A percentile compares a stretch with the other conserved stretches of the same genome.
Conservation (phyloP, 1,284 basidiomycete genomes). For the Somion occarium region DNA sequence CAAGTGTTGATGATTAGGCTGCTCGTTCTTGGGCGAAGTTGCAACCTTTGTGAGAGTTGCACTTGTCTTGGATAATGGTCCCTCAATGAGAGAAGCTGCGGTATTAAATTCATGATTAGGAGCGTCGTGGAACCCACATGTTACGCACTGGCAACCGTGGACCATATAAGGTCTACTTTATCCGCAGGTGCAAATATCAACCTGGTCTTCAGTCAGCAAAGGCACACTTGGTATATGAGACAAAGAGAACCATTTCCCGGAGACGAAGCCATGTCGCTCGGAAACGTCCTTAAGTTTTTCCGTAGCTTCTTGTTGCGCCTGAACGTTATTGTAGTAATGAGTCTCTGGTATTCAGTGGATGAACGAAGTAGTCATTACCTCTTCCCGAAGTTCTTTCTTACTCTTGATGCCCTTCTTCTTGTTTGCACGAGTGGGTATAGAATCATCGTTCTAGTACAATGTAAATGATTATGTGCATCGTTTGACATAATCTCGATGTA, state of each 20-base stretch:
- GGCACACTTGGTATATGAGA: neutral
- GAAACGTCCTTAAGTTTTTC: slow-evolving; percentile 56
- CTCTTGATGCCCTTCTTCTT: slow-evolving; percentile 68
- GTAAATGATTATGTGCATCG: neutral
- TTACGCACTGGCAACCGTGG: slow-evolving; percentile 45
- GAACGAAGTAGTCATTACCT: slow-evolving; percentile 32
- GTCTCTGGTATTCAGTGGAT: neutral
- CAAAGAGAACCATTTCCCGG: slow-evolving; percentile 58
- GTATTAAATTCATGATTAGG: slow-evolving; percentile 2
- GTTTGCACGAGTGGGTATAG: slow-evolving; percentile 59
- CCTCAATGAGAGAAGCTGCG: slow-evolving; percentile 55
- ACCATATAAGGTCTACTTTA: slow-evolving; percentile 59
- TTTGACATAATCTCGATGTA: neutral
- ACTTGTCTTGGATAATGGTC: slow-evolving; percentile 51
- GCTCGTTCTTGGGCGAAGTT: slow-evolving; percentile 48
- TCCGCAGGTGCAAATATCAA: slow-evolving; percentile 57
- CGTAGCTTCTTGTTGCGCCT: slow-evolving; percentile 57
- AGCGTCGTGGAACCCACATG: neutral
- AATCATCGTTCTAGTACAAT: slow-evolving; percentile 47
- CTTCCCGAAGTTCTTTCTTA: slow-evolving; percentile 69
- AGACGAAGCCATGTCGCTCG: slow-evolving; percentile 42
- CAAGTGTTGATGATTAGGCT: slow-evolving; percentile 50
- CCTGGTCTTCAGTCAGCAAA: slow-evolving; percentile 32
- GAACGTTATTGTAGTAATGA: neutral
- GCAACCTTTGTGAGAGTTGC: slow-evolving; percentile 58